Percentiles rank a stretch among this genome's conserved stretches.
Evolutionary conservation across 441 rosid genomes (phyloP).

Genomic region (Erysimum pusillum): DNA sequence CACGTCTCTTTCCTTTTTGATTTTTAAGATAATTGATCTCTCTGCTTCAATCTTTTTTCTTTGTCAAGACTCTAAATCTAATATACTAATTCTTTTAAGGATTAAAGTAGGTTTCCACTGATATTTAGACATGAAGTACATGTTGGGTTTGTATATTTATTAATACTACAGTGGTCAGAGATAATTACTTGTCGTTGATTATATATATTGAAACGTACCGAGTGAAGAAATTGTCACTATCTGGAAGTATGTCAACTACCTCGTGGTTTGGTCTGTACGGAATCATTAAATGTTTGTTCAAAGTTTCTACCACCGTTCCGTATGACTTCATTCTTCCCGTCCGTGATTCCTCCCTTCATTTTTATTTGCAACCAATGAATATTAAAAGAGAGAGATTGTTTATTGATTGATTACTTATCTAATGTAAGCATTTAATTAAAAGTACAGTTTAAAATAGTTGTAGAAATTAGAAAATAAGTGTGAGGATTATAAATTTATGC

Average conservation of each 20-base stretch:
- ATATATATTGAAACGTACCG: conserved; percentile 7
- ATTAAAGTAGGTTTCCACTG: not conserved
- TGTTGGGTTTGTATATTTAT: not conserved
- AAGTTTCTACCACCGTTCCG: conserved; percentile 11
- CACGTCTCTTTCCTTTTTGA: conserved; percentile 3
- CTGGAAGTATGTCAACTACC: conserved; percentile 24
- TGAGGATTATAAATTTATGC: not conserved
- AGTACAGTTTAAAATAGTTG: not conserved
- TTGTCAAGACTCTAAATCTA: not conserved
- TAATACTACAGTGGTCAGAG: conserved; percentile 16
- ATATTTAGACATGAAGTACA: conserved; percentile 6
- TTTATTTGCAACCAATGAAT: not conserved
- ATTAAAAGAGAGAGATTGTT: not conserved
- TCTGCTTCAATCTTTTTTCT: not conserved
- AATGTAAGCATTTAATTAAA: not conserved
- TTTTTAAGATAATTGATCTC: not conserved
- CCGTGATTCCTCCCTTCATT: not conserved
- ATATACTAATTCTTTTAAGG: not conserved
- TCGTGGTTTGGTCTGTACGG: conserved; percentile 36
- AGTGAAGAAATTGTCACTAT: conserved; percentile 25
- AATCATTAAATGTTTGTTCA: conserved; percentile 30
- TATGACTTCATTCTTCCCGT: not conserved
- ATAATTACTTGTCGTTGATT: not conserved
- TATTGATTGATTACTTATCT: not conserved
- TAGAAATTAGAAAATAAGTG: not conserved